Evolutionary conservation across 164 flowering plant species (phyloP).

Genomic region (Tinospora cordifolia): DNA sequence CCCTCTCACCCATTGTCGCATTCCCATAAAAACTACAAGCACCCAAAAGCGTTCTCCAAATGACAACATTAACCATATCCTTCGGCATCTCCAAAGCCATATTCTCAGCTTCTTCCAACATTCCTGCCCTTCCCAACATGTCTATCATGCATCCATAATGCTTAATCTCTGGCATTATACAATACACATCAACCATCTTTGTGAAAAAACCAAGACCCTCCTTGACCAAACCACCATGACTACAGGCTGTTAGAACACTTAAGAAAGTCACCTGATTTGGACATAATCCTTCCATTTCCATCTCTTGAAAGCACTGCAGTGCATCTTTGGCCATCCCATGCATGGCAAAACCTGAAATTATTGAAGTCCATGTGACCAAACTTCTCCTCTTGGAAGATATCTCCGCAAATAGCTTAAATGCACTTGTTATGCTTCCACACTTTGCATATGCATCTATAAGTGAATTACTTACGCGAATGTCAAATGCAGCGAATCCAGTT

Average conservation of each 20-base stretch:
- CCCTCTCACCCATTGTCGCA: conserved; percentile 49
- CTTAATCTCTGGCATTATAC: conserved; percentile 27
- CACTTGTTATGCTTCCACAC: conserved; percentile 3
- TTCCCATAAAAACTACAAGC: conserved; percentile 57
- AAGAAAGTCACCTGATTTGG: conserved; percentile 52
- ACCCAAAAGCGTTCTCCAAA: conserved; percentile 65
- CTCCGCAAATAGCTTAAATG: conserved; percentile 3
- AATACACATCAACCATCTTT: conserved; percentile 33
- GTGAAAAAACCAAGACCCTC: conserved; percentile 44
- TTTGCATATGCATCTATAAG: conserved; percentile 8
- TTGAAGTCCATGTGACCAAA: conserved; percentile 45
- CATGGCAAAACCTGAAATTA: conserved; percentile 44
- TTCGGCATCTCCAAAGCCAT: conserved; percentile 34
- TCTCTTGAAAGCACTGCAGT: conserved; percentile 26
- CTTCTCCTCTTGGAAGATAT: conserved; percentile 22
- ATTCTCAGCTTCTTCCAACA: conserved; percentile 52
- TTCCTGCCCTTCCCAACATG: conserved; percentile 20
- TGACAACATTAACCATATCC: conserved; percentile 30
- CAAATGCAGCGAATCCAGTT: conserved; percentile 29
- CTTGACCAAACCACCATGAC: conserved; percentile 60
- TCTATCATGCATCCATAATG: conserved; percentile 13
- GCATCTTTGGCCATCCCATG: conserved; percentile 54
- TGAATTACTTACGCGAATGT: conserved; percentile 31
- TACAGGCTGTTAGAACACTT: conserved; percentile 51
- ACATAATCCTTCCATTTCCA: conserved; percentile 32